These are phyloP conservation scores for Macrolepiota fuliginosa DNA, from an alignment of 768 basidiomycete species.

Conservation along the genomic window DNA sequence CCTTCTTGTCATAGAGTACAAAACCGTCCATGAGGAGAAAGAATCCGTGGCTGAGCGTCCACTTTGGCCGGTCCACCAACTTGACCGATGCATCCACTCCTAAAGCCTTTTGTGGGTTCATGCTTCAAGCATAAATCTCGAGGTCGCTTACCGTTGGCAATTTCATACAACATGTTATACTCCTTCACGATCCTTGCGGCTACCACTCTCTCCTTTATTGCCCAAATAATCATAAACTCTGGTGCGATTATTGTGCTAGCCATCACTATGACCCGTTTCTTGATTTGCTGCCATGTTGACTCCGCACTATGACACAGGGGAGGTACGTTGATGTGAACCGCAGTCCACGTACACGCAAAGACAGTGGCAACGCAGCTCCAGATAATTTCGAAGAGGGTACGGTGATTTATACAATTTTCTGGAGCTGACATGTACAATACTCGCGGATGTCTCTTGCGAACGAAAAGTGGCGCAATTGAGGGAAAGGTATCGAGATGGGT, in stretches of 20 bases:
- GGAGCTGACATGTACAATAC: neutral
- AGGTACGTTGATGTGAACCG: conserved; percentile 19
- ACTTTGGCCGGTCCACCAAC: neutral
- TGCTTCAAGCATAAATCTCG: neutral
- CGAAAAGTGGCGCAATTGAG: neutral
- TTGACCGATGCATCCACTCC: too few species aligned
- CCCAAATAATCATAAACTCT: neutral
- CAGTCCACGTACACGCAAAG: conserved; percentile 21
- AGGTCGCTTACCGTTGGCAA: neutral
- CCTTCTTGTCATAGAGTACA: conserved; percentile 4
- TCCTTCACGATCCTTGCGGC: neutral
- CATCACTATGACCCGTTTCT: neutral
- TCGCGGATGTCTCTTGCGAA: neutral
- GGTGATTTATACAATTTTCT: neutral
- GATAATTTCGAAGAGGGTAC: conserved; percentile 10
- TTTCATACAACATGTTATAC: neutral
- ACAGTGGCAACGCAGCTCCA: conserved; percentile 19
- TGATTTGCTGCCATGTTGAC: neutral
- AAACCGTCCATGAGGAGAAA: conserved; percentile 15
- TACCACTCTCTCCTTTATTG: neutral
- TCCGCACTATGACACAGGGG: neutral
- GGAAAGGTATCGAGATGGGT: too few species aligned
- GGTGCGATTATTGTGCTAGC: neutral
- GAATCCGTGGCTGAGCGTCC: conserved; percentile 16
- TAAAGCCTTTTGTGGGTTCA: too few species aligned